Evolutionary conservation across 257 asterid genomes (phyloP).

Genomic region (Solanum piurae): DNA sequence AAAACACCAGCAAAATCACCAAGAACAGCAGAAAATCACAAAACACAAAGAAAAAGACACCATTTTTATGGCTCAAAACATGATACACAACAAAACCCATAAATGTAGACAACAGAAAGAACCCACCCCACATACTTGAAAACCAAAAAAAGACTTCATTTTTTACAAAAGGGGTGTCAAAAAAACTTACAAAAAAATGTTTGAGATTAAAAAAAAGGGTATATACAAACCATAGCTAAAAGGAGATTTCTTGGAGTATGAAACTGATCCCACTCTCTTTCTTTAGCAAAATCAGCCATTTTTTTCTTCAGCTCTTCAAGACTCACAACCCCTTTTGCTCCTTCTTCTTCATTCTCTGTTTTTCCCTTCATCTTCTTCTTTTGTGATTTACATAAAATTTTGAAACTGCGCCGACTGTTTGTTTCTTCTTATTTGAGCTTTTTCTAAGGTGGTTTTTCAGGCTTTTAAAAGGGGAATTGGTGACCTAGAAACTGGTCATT

Average conservation of each 20-base stretch:
- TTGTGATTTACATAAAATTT: neutral
- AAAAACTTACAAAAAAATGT: too few relatives aligned
- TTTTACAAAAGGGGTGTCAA: neutral
- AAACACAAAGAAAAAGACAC: neutral
- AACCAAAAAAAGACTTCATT: neutral
- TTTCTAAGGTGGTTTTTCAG: neutral
- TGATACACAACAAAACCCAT: neutral
- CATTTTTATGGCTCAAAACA: neutral
- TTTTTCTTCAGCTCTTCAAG: constrained; percentile 27
- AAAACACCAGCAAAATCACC: neutral
- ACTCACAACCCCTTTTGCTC: constrained; percentile 17
- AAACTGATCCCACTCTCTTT: constrained; percentile 53
- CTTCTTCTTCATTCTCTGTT: neutral
- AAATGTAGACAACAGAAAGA: neutral
- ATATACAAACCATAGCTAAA: constrained; percentile 34
- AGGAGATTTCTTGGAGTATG: constrained; percentile 60
- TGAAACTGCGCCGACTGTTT: neutral
- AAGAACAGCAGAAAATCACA: neutral
- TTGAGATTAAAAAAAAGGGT: neutral
- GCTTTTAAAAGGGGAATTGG: neutral
- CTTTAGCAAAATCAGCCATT: constrained; percentile 41
- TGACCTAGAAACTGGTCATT: neutral
- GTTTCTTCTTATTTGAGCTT: neutral
- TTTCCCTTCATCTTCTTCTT: neutral
- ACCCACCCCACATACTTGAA: neutral